These are phyloP conservation scores for Vanderwaltozyma yarrowii DNA, from an alignment of 805 yeast species.

Conservation along the genomic window DNA sequence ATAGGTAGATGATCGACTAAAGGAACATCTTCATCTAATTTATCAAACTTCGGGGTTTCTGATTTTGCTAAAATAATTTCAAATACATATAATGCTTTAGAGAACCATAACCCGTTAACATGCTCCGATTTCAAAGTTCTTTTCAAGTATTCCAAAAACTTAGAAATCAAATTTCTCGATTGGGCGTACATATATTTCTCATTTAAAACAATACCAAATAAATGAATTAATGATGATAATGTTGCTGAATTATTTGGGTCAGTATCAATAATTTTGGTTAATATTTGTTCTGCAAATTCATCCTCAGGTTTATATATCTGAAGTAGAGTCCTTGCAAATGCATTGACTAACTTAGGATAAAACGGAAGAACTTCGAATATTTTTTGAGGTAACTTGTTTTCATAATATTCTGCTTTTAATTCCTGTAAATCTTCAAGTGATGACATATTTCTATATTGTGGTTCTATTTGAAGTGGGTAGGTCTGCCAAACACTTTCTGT, in stretches of 20 bases:
- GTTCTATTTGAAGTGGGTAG: constrained; percentile 24
- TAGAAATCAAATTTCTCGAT: constrained; percentile 26
- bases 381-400: constrained; percentile 30
- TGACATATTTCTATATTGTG: constrained; percentile 31
- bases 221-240: constrained; percentile 33
- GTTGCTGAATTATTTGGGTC: constrained; percentile 21
- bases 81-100: constrained; percentile 43
- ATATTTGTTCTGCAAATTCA: constrained; percentile 29
- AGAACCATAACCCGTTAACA: constrained; percentile 45
- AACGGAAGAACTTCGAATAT: constrained; percentile 35
- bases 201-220: constrained; percentile 35
- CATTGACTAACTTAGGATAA: constrained; percentile 31
- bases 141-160: constrained; percentile 31
- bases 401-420: constrained; percentile 29
- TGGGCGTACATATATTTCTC: constrained; percentile 32
- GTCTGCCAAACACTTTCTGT: constrained; percentile 18
- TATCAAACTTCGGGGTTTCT: constrained; percentile 38
- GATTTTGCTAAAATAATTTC: constrained; percentile 46
- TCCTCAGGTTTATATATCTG: constrained; percentile 29
- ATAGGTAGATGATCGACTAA: constrained; percentile 11
- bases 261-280: constrained; percentile 32
- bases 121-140: constrained; percentile 30
- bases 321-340: constrained; percentile 33
- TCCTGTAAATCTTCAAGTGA: constrained; percentile 34
- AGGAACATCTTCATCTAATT: constrained; percentile 16